These are phyloP conservation scores for Naegleria lovaniensis DNA, from an alignment of 208 protist genomes.

Conservation along the genomic window DNA sequence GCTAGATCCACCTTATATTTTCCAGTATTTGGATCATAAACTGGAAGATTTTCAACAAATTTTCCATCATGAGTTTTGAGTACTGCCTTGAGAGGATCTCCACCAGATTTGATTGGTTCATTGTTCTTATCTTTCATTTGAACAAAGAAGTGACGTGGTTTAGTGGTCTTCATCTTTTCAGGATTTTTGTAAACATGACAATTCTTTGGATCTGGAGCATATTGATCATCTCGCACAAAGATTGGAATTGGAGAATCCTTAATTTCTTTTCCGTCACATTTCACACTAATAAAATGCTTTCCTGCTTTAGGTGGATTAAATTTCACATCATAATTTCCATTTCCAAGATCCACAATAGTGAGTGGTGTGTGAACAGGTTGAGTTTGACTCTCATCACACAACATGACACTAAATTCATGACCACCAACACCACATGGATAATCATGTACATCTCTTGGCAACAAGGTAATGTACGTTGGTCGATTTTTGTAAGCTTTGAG, in stretches of 20 bases:
- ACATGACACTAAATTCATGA: not conserved
- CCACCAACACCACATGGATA: not conserved
- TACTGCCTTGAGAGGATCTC: not conserved
- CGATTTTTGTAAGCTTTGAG: not conserved
- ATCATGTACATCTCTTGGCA: not conserved
- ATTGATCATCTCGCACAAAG: not conserved
- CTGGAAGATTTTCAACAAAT: not conserved
- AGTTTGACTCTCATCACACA: not conserved
- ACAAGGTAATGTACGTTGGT: not conserved
- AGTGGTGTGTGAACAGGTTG: not conserved
- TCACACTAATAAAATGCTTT: not conserved
- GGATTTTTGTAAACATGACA: not conserved
- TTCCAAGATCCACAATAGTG: not conserved
- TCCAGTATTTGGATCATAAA: not conserved
- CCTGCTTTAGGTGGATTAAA: not conserved
- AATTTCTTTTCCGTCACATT: not conserved
- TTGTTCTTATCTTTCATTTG: not conserved
- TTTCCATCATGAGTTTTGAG: not conserved
- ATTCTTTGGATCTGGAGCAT: not conserved
- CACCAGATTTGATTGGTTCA: not conserved
- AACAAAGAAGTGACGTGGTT: not conserved
- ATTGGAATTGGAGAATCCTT: not conserved
- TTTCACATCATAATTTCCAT: not conserved
- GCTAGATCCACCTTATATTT: not conserved
- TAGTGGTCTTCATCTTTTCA: not conserved